These are phyloP conservation scores for Hyphopichia pseudoburtonii DNA, from an alignment of 1,139 yeast genomes.

Conservation along the genomic window DNA sequence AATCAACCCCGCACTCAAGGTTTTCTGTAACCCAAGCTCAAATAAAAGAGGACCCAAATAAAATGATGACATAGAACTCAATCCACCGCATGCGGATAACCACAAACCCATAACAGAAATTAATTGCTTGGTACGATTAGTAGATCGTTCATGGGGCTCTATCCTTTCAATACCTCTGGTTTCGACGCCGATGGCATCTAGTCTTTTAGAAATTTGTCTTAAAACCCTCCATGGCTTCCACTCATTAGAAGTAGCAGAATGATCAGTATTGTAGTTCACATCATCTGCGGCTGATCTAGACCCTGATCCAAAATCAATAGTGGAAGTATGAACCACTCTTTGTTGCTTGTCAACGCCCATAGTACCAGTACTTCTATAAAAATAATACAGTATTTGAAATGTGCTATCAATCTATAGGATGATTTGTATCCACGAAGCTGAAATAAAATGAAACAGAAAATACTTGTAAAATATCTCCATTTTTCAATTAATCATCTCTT, in stretches of 20 bases:
- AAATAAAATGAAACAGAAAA: no score
- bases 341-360: not conserved
- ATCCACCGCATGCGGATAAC: conserved; percentile 42
- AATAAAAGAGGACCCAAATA: conserved; percentile 33
- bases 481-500: no score
- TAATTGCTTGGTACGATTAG: conserved; percentile 11
- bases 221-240: conserved; percentile 8
- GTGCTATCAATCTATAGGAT: no score
- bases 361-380: no score
- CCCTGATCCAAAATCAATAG: not conserved
- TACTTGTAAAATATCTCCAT: no score
- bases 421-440: no score
- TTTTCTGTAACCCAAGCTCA: conserved; percentile 27
- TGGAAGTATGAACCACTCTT: not conserved
- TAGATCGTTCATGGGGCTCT: conserved; percentile 23
- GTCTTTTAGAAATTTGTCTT: conserved; percentile 16
- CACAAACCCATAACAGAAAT: conserved; percentile 28
- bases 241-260: no score
- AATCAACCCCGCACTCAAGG: conserved; percentile 32
- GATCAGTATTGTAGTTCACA: not conserved
- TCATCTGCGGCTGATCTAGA: not conserved
- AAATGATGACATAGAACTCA: conserved; percentile 41
- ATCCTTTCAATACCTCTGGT: conserved; percentile 33
- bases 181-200: conserved; percentile 30
- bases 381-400: no score